These are phyloP conservation scores for Mortierella sp. DNA, from an alignment of 371 early-diverging fungal species.

Conservation along the genomic window DNA sequence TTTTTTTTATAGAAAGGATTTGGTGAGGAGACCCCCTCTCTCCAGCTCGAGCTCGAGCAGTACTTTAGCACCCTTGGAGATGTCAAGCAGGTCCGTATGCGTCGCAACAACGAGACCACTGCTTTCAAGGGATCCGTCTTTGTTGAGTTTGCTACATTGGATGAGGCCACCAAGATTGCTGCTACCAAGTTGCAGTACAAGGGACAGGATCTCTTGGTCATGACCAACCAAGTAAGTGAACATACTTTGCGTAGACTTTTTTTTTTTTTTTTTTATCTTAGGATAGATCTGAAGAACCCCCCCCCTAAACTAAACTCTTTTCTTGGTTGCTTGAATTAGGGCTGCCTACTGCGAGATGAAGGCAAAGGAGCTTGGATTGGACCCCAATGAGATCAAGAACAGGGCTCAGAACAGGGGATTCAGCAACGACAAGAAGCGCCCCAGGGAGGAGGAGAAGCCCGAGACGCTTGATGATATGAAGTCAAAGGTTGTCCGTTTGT, in stretches of 20 bases:
- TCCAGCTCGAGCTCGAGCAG: constrained; percentile 71
- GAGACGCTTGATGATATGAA: constrained; percentile 46
- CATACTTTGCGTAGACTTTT: not conserved
- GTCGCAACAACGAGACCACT: constrained; percentile 61
- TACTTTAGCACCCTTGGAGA: constrained; percentile 61
- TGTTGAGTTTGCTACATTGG: constrained; percentile 67
- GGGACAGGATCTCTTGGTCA: constrained; percentile 61
- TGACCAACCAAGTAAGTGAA: constrained; percentile 56
- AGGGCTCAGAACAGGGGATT: constrained; percentile 41
- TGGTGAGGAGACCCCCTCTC: constrained; percentile 59
- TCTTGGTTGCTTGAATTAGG: constrained; percentile 14
- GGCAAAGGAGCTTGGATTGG: constrained; percentile 52
- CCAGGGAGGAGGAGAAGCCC: constrained; percentile 41
- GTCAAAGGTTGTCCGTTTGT: constrained; percentile 51
- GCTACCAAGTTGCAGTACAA: constrained; percentile 60
- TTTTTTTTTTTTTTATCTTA: constrained; percentile 30
- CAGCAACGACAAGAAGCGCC: constrained; percentile 41
- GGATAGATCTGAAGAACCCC: constrained; percentile 32
- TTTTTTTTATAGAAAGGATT: constrained; percentile 62
- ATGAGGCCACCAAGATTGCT: constrained; percentile 64
- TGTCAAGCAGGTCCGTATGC: constrained; percentile 69
- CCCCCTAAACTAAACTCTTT: constrained; percentile 1
- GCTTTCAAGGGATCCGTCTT: constrained; percentile 71
- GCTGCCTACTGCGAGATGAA: constrained; percentile 50
- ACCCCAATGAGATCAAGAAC: constrained; percentile 40